Conservation (phyloP, 805 yeast genomes). For the Metschnikowia arizonensis region DNA sequence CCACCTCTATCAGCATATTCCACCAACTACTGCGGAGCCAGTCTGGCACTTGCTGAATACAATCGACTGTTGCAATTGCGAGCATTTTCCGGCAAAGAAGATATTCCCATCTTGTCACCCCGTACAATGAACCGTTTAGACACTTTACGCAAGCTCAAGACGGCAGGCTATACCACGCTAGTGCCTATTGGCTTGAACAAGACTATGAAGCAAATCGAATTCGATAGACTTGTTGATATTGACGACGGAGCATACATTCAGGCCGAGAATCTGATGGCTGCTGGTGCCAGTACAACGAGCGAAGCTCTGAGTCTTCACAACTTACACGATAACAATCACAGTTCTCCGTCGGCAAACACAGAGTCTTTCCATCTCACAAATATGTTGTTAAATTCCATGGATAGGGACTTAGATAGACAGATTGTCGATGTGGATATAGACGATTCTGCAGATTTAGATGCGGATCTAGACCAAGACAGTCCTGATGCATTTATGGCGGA, state of each 20-base stretch:
- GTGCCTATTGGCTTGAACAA: slow-evolving; percentile 38
- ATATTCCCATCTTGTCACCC: slow-evolving; percentile 19
- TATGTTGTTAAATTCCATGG: slow-evolving; percentile 4
- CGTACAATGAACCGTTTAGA: slow-evolving; percentile 20
- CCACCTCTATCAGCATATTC: slow-evolving; percentile 56
- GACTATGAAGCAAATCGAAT: slow-evolving; percentile 39
- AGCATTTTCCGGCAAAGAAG: slow-evolving; percentile 11
- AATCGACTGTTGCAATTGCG: slow-evolving; percentile 20
- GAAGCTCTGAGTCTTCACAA: slow-evolving; percentile 1
- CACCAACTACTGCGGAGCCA: slow-evolving; percentile 35
- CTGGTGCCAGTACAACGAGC: slow-evolving; percentile 5
- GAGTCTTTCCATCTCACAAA: neutral
- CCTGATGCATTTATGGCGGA: slow-evolving; percentile 47
- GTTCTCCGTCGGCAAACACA: neutral
- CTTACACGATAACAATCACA: neutral
- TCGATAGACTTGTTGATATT: slow-evolving; percentile 10
- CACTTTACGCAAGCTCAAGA: slow-evolving; percentile 26
- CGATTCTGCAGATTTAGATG: slow-evolving; percentile 18
- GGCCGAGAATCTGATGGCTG: slow-evolving; percentile 16
- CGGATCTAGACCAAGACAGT: slow-evolving; percentile 28
- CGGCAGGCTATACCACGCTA: slow-evolving; percentile 32
- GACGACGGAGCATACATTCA: slow-evolving; percentile 10
- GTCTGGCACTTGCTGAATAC: slow-evolving; percentile 19
- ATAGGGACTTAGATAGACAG: slow-evolving; percentile 17
- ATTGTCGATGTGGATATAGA: slow-evolving; percentile 23